phyloP scores from a whole-genome alignment of 2,329 filamentous ascomycete genomes.

The Aureobasidium sp. region DNA sequence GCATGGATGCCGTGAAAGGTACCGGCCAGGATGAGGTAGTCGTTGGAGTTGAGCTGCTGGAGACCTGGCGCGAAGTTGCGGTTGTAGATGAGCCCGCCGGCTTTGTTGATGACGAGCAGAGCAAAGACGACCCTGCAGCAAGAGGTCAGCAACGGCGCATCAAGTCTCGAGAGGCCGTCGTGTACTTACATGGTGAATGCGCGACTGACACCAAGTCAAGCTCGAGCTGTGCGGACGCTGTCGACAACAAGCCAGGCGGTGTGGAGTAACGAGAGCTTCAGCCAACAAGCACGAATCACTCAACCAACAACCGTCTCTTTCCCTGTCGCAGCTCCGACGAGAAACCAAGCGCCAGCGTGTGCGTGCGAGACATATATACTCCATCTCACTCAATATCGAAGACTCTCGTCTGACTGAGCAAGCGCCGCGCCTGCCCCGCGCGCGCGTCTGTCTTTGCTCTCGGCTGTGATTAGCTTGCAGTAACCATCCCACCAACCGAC shows the following conservation, averaged over 20 bases:
- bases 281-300: not conserved
- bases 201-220: not conserved
- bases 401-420: not conserved
- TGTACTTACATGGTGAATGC: slow-evolving; percentile 3
- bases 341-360: not conserved
- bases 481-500: not conserved
- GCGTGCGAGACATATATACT: not conserved
- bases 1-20: slow-evolving; percentile 84
- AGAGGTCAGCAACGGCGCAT: not conserved
- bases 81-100: slow-evolving; percentile 92
- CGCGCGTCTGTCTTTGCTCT: not conserved
- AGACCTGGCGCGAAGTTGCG: slow-evolving; percentile 84
- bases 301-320: not conserved
- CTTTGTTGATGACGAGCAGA: slow-evolving; percentile 98
- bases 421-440: not conserved
- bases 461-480: not conserved
- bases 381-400: not conserved
- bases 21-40: slow-evolving; percentile 92
- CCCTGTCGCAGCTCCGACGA: not conserved
- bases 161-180: no score
- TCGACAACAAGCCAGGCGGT: not conserved
- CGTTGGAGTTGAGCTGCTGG: slow-evolving; percentile 85
- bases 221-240: not conserved
- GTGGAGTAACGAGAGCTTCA: not conserved
- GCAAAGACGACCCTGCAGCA: slow-evolving; percentile 77